These are phyloP conservation scores for Backusella sp. DNA, from an alignment of 192 early-diverging fungal genomes.

Conservation along the genomic window DNA sequence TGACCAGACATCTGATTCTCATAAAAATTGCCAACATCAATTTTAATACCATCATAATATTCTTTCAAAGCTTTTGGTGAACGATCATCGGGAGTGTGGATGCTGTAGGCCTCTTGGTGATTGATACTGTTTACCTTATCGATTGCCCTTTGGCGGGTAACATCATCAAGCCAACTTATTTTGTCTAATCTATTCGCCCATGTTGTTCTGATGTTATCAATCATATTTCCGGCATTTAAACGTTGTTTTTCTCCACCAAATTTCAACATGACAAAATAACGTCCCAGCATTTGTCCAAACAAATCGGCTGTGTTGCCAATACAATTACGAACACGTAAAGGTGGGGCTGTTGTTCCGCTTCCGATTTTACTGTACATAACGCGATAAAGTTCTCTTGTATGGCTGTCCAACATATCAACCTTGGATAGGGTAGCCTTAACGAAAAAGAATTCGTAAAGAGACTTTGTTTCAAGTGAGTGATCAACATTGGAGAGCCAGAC, in stretches of 20 bases:
- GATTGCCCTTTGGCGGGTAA: constrained; percentile 37
- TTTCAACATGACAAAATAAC: constrained; percentile 43
- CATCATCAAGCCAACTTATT: constrained; percentile 46
- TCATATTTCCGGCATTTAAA: constrained; percentile 36
- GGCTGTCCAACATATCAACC: background rate
- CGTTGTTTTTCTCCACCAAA: constrained; percentile 48
- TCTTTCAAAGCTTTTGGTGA: constrained; percentile 43
- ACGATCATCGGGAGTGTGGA: constrained; percentile 52
- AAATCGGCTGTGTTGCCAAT: background rate
- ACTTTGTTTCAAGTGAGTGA: background rate
- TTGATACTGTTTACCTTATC: constrained; percentile 41
- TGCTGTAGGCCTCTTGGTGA: constrained; percentile 64
- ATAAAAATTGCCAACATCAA: constrained; percentile 52
- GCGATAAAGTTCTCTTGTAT: background rate
- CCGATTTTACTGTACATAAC: constrained; percentile 3
- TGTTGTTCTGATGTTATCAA: constrained; percentile 34
- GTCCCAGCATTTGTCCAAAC: constrained; percentile 32
- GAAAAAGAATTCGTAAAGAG: constrained; percentile 40
- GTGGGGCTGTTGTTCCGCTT: constrained; percentile 17
- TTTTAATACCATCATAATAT: constrained; percentile 52
- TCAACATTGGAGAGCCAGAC: constrained; percentile 35
- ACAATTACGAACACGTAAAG: constrained; percentile 44
- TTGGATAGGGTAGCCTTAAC: constrained; percentile 2
- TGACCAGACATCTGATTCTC: constrained; percentile 57
- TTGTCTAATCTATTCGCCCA: constrained; percentile 32